phyloP scores from a whole-genome alignment of 1,139 yeast genomes.

The Pichia sp. region DNA sequence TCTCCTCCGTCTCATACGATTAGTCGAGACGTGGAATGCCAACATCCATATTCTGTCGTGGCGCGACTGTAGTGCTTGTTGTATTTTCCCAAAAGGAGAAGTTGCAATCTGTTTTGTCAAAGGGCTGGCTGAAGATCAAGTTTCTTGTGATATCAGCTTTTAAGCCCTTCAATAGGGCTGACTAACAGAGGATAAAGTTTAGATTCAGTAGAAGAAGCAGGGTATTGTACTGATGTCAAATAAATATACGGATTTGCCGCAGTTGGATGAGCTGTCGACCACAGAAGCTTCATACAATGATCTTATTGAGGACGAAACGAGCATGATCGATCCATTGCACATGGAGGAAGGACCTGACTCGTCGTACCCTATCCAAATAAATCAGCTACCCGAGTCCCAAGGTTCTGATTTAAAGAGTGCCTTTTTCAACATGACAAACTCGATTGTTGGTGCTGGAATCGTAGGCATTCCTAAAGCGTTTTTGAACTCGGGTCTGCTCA shows the following conservation, averaged over 20 bases:
- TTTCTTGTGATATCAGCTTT: background rate
- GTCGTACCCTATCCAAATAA: background rate
- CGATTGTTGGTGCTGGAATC: slow-evolving; percentile 90
- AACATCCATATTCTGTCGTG: background rate
- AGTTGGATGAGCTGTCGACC: background rate
- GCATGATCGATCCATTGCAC: slow-evolving; percentile 19
- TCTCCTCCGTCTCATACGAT: background rate
- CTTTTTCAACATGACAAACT: slow-evolving; percentile 95
- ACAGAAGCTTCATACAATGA: slow-evolving; percentile 14
- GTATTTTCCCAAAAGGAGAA: too few relatives aligned
- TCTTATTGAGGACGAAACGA: slow-evolving; percentile 18
- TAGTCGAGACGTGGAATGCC: background rate
- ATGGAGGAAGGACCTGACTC: slow-evolving; percentile 20
- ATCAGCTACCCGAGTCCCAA: background rate
- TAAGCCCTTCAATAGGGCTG: too few relatives aligned
- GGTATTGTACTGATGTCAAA: background rate
- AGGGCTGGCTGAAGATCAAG: background rate
- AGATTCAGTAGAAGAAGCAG: too few relatives aligned
- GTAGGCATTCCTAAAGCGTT: slow-evolving; percentile 93
- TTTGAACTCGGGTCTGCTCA: slow-evolving; percentile 69
- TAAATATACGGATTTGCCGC: slow-evolving; percentile 1
- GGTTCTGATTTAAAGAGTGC: slow-evolving; percentile 71
- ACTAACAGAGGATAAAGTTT: too few relatives aligned
- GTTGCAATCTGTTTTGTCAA: background rate
- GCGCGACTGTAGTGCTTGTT: background rate